Evolutionary conservation across 495 filamentous ascomycete species (phyloP), one percentile per base, ranked within the genome.

Genomic region (Tuber magnatum): DNA sequence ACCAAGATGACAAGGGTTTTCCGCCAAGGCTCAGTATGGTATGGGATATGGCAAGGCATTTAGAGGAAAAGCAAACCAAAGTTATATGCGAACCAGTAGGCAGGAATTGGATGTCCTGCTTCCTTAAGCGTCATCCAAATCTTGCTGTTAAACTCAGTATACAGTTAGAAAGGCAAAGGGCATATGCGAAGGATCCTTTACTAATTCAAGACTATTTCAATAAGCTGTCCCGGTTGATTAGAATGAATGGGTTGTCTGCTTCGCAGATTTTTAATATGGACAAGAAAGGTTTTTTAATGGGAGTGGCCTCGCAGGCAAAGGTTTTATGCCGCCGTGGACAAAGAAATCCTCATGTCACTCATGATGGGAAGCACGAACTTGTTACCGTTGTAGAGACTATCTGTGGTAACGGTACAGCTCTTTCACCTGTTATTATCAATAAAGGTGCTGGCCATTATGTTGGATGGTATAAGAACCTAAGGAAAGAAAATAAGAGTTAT

Each of bases 301-400:
- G 39, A 43, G 5, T 61, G 3, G 42, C 39, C 56, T 69, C 69
- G 38, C 48, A 51, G 32, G 40, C 44, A 28, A 76, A 76, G 35
- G 32, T 76, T 5, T 35, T 72, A 18, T 46, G n/a, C 20, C 43
- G 46, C 70, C 38, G 42, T 35, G 18, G 35, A 38, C 28, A 39
- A 35, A 32, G 38, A 9, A 71, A 76, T 73, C 74, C 69, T 4
- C 28, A 43, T 8, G 70, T 76, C 14, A 76, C 43, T 0, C 71
- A 76, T 18, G 70, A 74, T 71, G 65, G 75, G 12, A 71, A 39
- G 6, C 32, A 68, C 35, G 71, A 77, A 65, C 70, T 77, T 16
- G 74, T 77, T 40, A 74, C 75, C 0, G 28, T 72, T 28, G 48
- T 71, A n/a, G 75, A 77, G 43, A 46, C 75, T 10, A 68, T 77